Percentiles rank a stretch among this genome's conserved stretches.
These are phyloP conservation scores for Aotearoamyces nothofagi DNA, from an alignment of 2,329 filamentous ascomycete genomes.

Conservation along the genomic window DNA sequence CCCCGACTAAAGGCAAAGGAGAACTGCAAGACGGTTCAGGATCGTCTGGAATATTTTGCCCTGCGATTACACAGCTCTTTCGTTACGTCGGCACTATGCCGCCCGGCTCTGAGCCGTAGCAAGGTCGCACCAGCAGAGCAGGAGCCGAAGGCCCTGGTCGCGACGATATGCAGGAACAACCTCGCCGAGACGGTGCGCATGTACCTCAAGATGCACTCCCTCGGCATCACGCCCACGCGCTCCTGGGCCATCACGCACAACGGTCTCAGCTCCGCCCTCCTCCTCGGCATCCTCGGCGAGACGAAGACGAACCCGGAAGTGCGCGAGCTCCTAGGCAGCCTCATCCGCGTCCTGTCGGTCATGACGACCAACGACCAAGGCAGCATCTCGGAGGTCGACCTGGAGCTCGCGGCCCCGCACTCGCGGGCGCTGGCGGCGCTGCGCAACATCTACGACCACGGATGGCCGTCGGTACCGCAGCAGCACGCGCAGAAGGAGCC, in stretches of 20 bases:
- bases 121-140: conserved; percentile 31
- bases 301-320: conserved; percentile 49
- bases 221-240: conserved; percentile 49
- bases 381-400: conserved; percentile 33
- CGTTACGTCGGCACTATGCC: conserved; percentile 48
- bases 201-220: conserved; percentile 54
- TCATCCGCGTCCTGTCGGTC: conserved; percentile 47
- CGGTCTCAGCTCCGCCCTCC: conserved; percentile 46
- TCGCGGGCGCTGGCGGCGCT: conserved; percentile 41
- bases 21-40: conserved; percentile 45
- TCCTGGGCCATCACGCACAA: conserved; percentile 57
- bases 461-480: conserved; percentile 31
- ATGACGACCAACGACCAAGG: conserved; percentile 43
- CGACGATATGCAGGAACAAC: conserved; percentile 44
- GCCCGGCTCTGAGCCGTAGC: conserved; percentile 39
- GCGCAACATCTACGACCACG: conserved; percentile 48
- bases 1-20: conserved; percentile 40
- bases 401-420: conserved; percentile 43
- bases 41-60: conserved; percentile 47
- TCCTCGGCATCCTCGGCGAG: conserved; percentile 47
- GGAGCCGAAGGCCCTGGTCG: conserved; percentile 36
- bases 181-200: conserved; percentile 51
- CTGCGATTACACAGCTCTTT: conserved; percentile 51
- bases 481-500: background rate
- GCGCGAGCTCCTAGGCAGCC: conserved; percentile 44